phyloP scores from a whole-genome alignment of 202 grass and related monocot genomes.

The Setaria italica region DNA sequence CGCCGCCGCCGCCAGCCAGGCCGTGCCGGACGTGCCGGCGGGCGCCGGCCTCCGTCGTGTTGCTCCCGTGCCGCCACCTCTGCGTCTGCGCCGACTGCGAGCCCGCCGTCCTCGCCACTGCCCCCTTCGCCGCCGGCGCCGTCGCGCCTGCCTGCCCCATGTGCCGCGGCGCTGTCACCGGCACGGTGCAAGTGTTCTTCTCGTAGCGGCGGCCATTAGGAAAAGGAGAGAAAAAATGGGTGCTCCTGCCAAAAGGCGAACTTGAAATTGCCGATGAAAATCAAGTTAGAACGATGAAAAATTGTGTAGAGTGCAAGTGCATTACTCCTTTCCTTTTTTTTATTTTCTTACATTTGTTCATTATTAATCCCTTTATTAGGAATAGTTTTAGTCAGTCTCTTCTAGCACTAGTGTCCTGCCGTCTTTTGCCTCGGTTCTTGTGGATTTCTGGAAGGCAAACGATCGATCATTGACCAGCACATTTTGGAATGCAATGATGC shows the following conservation, averaged over 20 bases:
- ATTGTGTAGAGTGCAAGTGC: slow-evolving; percentile 22
- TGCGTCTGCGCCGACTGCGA: slow-evolving; percentile 66
- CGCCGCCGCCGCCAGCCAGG: slow-evolving; percentile 31
- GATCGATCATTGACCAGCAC: neutral
- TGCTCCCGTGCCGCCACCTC: slow-evolving; percentile 73
- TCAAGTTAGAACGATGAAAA: neutral
- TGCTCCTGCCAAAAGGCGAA: neutral
- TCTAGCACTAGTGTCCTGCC: neutral
- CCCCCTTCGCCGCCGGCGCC: slow-evolving; percentile 3
- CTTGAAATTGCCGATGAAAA: slow-evolving; percentile 1
- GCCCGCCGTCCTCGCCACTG: slow-evolving; percentile 15
- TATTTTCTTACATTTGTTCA: neutral
- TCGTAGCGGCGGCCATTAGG: slow-evolving; percentile 22
- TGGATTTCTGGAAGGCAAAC: neutral
- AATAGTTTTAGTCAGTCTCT: neutral
- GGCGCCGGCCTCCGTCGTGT: slow-evolving; percentile 47
- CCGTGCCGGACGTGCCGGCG: slow-evolving; percentile 52
- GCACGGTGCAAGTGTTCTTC: slow-evolving; percentile 62
- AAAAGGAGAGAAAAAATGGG: neutral
- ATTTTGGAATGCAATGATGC: slow-evolving; percentile 7
- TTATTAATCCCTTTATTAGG: neutral
- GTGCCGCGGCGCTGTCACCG: slow-evolving; percentile 58
- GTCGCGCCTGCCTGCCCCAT: slow-evolving; percentile 48
- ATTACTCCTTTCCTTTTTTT: neutral
- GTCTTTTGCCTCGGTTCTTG: neutral